A percentile compares a stretch with the other conserved stretches of the same genome.
phyloP scores from a whole-genome alignment of 192 early-diverging fungal species.

The Ambispora gerdemannii region DNA sequence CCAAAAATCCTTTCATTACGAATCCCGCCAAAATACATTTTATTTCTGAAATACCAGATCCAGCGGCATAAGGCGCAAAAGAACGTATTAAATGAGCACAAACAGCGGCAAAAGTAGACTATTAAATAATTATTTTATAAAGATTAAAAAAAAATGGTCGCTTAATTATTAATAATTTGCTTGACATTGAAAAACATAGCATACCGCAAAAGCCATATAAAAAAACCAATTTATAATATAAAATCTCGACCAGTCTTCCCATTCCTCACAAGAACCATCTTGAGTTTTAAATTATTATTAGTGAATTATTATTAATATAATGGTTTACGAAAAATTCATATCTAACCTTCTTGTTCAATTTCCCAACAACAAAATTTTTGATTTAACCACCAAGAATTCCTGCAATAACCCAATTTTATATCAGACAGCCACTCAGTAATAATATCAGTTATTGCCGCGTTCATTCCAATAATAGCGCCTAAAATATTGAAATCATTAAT shows the following conservation, averaged over 20 bases:
- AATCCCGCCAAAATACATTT: constrained; percentile 87
- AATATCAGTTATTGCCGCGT: constrained; percentile 87
- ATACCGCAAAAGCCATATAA: constrained; percentile 68
- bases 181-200: constrained; percentile 14
- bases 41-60: constrained; percentile 92
- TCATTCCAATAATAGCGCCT: constrained; percentile 71
- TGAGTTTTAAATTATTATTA: constrained; percentile 8
- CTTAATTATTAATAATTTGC: no score
- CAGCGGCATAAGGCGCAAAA: constrained; percentile 88
- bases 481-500: constrained; percentile 6
- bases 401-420: constrained; percentile 81
- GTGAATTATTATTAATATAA: constrained; percentile 20
- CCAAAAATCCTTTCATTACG: constrained; percentile 91
- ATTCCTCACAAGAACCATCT: constrained; percentile 67
- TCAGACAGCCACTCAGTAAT: constrained; percentile 89
- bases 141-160: no score
- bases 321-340: neutral
- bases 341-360: constrained; percentile 54
- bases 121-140: neutral
- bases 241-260: constrained; percentile 62
- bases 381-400: constrained; percentile 82
- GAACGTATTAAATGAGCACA: constrained; percentile 73
- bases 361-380: constrained; percentile 94
- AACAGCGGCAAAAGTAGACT: constrained; percentile 67
- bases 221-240: constrained; percentile 73